These are phyloP conservation scores for Cystobasidium sp. DNA, from an alignment of 1,284 basidiomycete genomes.

Conservation along the genomic window DNA sequence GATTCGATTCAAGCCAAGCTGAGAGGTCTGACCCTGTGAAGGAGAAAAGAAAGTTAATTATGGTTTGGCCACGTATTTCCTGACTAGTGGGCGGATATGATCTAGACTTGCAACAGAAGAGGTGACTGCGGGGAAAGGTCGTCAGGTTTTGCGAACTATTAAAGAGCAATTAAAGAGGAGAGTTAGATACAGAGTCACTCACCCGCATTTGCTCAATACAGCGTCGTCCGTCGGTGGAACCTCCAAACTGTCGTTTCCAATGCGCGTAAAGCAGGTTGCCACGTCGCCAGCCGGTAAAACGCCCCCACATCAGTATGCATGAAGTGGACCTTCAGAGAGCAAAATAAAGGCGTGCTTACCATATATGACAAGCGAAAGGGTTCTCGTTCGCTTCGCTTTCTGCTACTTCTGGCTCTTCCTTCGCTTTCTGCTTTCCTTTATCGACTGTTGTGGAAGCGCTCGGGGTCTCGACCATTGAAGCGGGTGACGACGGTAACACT, in stretches of 20 bases:
- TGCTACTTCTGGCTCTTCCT: not conserved
- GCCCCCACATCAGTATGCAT: not conserved
- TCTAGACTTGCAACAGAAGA: slow-evolving; percentile 38
- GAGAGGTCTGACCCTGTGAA: slow-evolving; percentile 39
- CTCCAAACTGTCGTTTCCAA: slow-evolving; percentile 22
- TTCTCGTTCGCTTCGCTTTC: slow-evolving; percentile 8
- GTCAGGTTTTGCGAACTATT: not conserved
- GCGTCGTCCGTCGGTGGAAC: slow-evolving; percentile 30
- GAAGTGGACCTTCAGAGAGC: not conserved
- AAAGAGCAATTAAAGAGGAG: too few species aligned
- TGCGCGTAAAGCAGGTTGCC: slow-evolving; percentile 8
- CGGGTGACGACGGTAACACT: not conserved
- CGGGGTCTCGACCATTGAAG: not conserved
- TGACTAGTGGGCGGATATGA: too few species aligned
- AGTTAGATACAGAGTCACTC: not conserved
- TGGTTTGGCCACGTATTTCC: not conserved
- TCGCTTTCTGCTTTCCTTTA: slow-evolving; percentile 39
- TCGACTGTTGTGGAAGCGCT: slow-evolving; percentile 17
- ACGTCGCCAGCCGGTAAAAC: slow-evolving; percentile 11
- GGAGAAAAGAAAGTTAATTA: not conserved
- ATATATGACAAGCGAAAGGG: slow-evolving; percentile 42
- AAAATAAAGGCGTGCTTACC: not conserved
- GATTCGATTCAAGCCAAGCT: slow-evolving; percentile 37
- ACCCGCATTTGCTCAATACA: slow-evolving; percentile 40
- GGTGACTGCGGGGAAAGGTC: not conserved